Conservation (phyloP, 441 rosid species). For the Bocquillonia castaneifolia region DNA sequence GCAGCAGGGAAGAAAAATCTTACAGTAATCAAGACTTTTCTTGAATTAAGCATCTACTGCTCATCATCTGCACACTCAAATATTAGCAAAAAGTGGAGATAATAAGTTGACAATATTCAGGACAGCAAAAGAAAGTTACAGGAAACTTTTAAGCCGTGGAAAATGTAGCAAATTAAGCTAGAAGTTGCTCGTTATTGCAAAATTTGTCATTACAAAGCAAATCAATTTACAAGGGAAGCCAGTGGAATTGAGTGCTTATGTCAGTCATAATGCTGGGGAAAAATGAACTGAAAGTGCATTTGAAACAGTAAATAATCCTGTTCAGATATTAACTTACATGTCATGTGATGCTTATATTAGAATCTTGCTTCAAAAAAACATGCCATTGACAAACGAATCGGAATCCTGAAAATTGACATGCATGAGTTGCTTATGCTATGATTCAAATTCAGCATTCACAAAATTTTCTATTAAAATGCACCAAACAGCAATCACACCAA, state of each 20-base stretch:
- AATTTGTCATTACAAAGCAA: neutral
- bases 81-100: neutral
- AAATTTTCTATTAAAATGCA: neutral
- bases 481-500: neutral
- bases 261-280: neutral
- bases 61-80: constrained; percentile 10
- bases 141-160: neutral
- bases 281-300: neutral
- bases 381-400: constrained; percentile 11
- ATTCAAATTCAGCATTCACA: neutral
- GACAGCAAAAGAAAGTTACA: neutral
- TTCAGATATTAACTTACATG: constrained; percentile 5
- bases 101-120: neutral
- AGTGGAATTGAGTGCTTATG: neutral
- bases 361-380: neutral
- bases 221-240: neutral
- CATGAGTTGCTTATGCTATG: constrained; percentile 9
- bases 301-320: neutral
- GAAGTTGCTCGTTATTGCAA: neutral
- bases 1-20: constrained; percentile 11
- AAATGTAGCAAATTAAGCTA: neutral
- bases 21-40: constrained; percentile 12
- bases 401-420: constrained; percentile 20
- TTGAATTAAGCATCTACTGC: constrained; percentile 2
- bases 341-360: neutral